Conservation (phyloP, 2,329 filamentous ascomycete species). For the Aspergillus amoenus region DNA sequence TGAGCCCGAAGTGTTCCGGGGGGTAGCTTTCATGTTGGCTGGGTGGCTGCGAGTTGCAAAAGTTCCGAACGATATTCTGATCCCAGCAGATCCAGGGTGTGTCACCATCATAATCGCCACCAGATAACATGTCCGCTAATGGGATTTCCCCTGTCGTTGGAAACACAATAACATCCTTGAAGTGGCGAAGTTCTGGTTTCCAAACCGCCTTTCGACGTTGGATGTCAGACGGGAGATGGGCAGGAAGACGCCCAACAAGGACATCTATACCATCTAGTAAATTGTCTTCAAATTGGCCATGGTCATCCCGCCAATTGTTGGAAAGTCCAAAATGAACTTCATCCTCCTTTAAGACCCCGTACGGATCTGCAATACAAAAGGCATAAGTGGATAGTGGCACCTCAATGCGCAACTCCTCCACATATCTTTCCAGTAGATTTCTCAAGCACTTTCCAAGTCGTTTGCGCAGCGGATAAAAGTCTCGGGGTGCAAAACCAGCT, state of each 20-base stretch:
- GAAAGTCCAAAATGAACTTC: constrained; percentile 60
- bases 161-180: constrained; percentile 60
- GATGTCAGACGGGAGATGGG: constrained; percentile 58
- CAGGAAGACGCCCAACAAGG: constrained; percentile 58
- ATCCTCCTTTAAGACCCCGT: constrained; percentile 50
- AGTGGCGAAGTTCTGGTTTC: constrained; percentile 52
- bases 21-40: constrained; percentile 29
- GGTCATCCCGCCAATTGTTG: constrained; percentile 39
- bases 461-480: constrained; percentile 42
- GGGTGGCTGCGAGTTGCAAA: constrained; percentile 53
- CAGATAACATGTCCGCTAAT: constrained; percentile 60
- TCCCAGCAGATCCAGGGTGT: constrained; percentile 63
- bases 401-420: constrained; percentile 49
- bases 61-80: constrained; percentile 49
- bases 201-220: constrained; percentile 54
- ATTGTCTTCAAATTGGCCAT: constrained; percentile 40
- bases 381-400: constrained; percentile 54
- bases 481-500: constrained; percentile 48
- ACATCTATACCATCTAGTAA: constrained; percentile 51
- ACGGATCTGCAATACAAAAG: constrained; percentile 58
- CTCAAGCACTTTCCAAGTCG: constrained; percentile 41
- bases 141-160: constrained; percentile 52
- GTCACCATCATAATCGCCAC: constrained; percentile 67
- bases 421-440: constrained; percentile 41
- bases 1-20: constrained; percentile 49